Base-by-base conservation (phyloP, 2,329 filamentous ascomycete genomes). In the Sporothrix euskadiensis region DNA sequence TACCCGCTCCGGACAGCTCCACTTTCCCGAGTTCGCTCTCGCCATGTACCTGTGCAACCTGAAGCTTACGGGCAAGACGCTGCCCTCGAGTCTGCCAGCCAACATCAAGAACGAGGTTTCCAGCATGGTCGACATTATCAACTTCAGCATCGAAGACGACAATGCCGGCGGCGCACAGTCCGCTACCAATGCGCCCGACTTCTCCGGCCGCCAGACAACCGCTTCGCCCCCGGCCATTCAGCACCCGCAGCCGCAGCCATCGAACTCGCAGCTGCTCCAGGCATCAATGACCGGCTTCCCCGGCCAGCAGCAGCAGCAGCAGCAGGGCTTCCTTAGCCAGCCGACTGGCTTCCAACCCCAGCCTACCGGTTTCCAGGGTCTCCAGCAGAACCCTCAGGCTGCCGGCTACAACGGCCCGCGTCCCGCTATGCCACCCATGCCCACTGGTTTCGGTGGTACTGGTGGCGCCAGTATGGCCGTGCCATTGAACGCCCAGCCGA, bases 91-190 rank as follows among this genome's bases (percentile, higher is more conserved):
- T 6, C 86, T 99, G 10, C 96, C 96, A 0, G 94, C 98, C 44
- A 91, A 89, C 74, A 91, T 99, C 76, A 92, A 90, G 84, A 99
- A 99, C 79, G 96, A 99, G 82, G 96, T 99, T 22, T 98, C 95
- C 3, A 97, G 96, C 83, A 98, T 99, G 94, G 96, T 99, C 56
- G 96, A 99, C 80, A 99, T 99, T 73, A 99, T 99, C 80, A 97
- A 94, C 74, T 99, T 99, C 81, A 94, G 91, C 77, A 88, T 98
- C 32, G 90, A 89, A 0, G 96, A 99, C 76, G 91, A 95, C 39
- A 84, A 84, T 54, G 84, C 83, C 5, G 5, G 79, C 35, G 47
- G 57, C 54, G 16, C 72, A 10, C 56, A 80, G 16, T 78, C 82
- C 3, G 85, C 85, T 71, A 88, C 85, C 74, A 94, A 93, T 81